Base-by-base conservation (phyloP, 2,329 filamentous ascomycete species). In the Pestalotiopsis fici region DNA sequence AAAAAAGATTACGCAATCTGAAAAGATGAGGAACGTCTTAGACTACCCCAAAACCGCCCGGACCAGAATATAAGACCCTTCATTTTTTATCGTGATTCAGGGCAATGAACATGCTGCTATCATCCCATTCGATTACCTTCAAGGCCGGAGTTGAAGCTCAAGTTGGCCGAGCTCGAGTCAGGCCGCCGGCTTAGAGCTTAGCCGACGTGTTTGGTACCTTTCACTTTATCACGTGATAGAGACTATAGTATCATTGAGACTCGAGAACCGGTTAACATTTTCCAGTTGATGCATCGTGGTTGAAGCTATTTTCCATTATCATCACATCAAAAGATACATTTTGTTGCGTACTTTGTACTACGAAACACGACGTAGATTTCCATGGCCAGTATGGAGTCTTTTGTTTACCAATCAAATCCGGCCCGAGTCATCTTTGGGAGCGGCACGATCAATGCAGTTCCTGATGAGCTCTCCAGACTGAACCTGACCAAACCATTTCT, bases 331-430 rank as follows among this genome's bases (percentile, higher is more conserved):
- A 35, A 7, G 11, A 35, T 35, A 6, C 11, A 35, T 35, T 11
- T 11, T 35, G 6, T 11, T 35, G 11, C 31, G 6, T 11, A 35
- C 11, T 35, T 35, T 11, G 2, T n/a, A 12, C 21, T 50, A 9
- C n/a, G 4, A 50, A 50, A 18, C n/a, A 11, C 6, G n/a, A 4
- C 18, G 9, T n/a, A 2, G 3, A 59, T 27, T 28, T 28, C 1
- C 12, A 21, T 27, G 7, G 7, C n/a, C 27, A 66, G 15, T 68
- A 86, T 87, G 85, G 81, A 85, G n/a, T 72, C 79, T 13, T 88
- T 89, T 74, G 85, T 85, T 72, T 89, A 88, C 77, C 86, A 82
- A 67, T 74, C 82, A 57, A 86, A 85, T 71, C 83, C 87, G 9
- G 80, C n/a, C 21, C 60, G 86, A 7, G 84, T 90, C 66, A 77